Evolutionary conservation across 805 yeast species (phyloP), one percentile per base, ranked within the genome.

Genomic region (Starmerella apis): DNA sequence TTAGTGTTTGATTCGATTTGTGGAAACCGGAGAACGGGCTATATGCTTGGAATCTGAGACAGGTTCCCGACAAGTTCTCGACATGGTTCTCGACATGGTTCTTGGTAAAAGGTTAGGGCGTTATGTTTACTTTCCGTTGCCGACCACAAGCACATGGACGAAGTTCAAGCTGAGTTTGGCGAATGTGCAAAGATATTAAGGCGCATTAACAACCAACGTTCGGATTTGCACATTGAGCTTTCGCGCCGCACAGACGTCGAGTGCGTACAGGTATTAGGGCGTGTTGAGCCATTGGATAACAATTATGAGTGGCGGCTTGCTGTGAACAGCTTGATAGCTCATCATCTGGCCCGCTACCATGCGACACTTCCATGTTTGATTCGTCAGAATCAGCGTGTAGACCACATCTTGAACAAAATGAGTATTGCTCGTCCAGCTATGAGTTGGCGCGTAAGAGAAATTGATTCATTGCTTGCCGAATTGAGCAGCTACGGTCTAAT

Each of bases 401-500:
- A 27, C n/a, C 22, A 19, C 23, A 41, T 32, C 3, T 28, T 41
- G 22, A 7, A 4, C 3, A 41, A 41, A 16, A 41, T 41, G 23
- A 18, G 16, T n/a, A 2, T 5, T 3, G 44, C 44, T 10, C 23
- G 24, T 4, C 44, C 44, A 5, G 44, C 44, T n/a, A 41, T 41
- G 44, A 41, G 33, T 16, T 41, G 44, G 44, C 44, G 44, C 32
- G 33, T 27, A 18, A 16, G 33, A 10, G 44, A 41, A 13, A 41
- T 41, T 10, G 44, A 25, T 16, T n/a, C 33, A 9, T 32, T 41
- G 14, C 44, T 41, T 16, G 33, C 14, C 8, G 44, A 41, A 18
- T 32, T 41, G 20, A 13, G n/a, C 3, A 16, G 3, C 24, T 6
- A 19, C 23, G 44, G 44, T 4, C 20, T 25, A 13, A 11, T 9